phyloP scores from a whole-genome alignment of 2,329 filamentous ascomycete genomes.

The Chrysosporium keratinophilum region DNA sequence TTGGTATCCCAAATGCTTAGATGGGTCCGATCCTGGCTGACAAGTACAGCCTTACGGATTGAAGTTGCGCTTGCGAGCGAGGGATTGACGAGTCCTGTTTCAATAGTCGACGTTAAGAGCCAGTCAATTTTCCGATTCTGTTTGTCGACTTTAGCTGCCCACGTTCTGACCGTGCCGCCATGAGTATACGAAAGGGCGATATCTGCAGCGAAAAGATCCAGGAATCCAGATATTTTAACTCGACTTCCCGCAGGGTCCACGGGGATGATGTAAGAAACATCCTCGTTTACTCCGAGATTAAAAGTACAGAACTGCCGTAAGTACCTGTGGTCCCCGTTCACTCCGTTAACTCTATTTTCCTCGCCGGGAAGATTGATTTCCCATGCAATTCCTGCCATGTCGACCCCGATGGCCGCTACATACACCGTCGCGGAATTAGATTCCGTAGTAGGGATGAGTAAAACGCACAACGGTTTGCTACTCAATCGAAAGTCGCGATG shows the following conservation, averaged over 20 bases:
- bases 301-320: constrained; percentile 63
- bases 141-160: constrained; percentile 66
- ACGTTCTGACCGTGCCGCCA: constrained; percentile 65
- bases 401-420: constrained; percentile 71
- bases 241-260: constrained; percentile 75
- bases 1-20: constrained; percentile 87
- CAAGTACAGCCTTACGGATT: constrained; percentile 74
- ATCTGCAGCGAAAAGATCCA: constrained; percentile 78
- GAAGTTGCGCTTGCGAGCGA: constrained; percentile 76
- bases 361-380: constrained; percentile 53
- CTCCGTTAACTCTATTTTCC: constrained; percentile 20
- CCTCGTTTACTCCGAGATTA: constrained; percentile 47
- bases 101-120: constrained; percentile 69
- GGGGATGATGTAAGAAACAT: constrained; percentile 55
- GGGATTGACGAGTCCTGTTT: constrained; percentile 63
- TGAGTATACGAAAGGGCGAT: constrained; percentile 76
- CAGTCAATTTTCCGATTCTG: constrained; percentile 58
- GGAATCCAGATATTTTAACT: constrained; percentile 61
- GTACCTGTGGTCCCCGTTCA: constrained; percentile 29
- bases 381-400: constrained; percentile 72
- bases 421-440: constrained; percentile 46
- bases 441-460: constrained; percentile 56
- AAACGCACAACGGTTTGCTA: constrained; percentile 68
- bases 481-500: constrained; percentile 48
- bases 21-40: constrained; percentile 60